Evolutionary conservation across 352 stramenopile genomes (phyloP).

Genomic region (Aphanomyces invadans): DNA sequence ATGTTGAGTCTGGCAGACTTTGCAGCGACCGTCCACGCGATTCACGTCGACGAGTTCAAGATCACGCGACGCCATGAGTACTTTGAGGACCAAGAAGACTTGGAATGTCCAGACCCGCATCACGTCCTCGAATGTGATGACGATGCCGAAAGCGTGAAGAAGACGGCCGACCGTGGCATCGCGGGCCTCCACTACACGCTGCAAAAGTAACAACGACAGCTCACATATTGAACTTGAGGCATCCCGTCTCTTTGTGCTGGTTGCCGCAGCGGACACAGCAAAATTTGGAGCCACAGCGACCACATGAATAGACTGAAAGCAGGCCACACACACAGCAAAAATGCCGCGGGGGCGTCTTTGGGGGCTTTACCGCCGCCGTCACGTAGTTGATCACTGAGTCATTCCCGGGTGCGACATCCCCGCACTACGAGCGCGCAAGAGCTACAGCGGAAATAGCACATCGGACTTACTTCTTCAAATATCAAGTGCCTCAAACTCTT

Average conservation of each 20-base stretch:
- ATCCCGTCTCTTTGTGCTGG: constrained; percentile 85
- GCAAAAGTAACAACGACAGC: constrained; percentile 1
- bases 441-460: neutral
- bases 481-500: constrained; percentile 84
- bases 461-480: constrained; percentile 65
- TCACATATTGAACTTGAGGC: constrained; percentile 77
- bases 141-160: neutral
- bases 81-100: constrained; percentile 57
- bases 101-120: constrained; percentile 63
- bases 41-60: constrained; percentile 67
- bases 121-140: constrained; percentile 52
- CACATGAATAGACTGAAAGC: constrained; percentile 71
- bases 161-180: neutral
- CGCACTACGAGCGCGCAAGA: neutral
- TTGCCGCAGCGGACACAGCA: constrained; percentile 78
- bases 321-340: constrained; percentile 85
- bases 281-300: constrained; percentile 67
- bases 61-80: constrained; percentile 36
- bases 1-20: constrained; percentile 44
- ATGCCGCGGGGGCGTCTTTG: constrained; percentile 49
- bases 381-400: constrained; percentile 66
- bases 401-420: constrained; percentile 24
- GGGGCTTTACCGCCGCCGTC: constrained; percentile 49
- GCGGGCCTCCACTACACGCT: constrained; percentile 4
- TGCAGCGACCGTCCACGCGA: constrained; percentile 40